Evolutionary conservation across 2,329 filamentous ascomycete genomes (phyloP).

Genomic region (Bipolaris zeicola): DNA sequence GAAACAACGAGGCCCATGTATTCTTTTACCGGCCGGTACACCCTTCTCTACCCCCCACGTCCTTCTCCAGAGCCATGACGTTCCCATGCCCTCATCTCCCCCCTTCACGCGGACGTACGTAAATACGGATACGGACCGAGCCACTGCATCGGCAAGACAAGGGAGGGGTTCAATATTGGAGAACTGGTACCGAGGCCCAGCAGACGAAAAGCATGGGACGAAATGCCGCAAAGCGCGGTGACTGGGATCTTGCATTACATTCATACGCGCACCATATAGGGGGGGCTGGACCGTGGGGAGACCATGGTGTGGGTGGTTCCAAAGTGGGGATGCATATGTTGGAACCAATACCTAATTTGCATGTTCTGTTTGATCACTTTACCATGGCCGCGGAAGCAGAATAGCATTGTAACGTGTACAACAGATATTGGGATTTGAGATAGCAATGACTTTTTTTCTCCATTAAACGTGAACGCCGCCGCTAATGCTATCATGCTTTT

Average conservation of each 20-base stretch:
- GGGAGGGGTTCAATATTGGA: not conserved
- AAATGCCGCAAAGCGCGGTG: not conserved
- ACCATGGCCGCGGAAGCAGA: not conserved
- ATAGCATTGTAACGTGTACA: not conserved
- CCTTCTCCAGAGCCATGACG: not conserved
- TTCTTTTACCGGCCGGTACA: not conserved
- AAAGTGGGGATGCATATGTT: not conserved
- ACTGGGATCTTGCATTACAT: not conserved
- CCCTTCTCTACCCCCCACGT: not conserved
- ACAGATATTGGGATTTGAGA: no score
- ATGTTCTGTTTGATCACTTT: not conserved
- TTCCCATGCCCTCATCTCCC: no score
- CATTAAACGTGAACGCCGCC: constrained; percentile 14
- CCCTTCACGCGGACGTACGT: not conserved
- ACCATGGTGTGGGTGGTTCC: not conserved
- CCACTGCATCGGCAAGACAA: not conserved
- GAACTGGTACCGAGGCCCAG: not conserved
- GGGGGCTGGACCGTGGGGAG: not conserved
- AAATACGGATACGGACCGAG: not conserved
- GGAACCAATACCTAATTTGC: not conserved
- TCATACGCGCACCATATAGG: not conserved
- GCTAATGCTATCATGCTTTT: constrained; percentile 19
- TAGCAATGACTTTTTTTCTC: constrained; percentile 1
- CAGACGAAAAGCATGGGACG: not conserved
- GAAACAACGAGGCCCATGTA: not conserved